A percentile compares a stretch with the other conserved stretches of the same genome.
These are phyloP conservation scores for Xylaria digitata DNA, from an alignment of 2,329 filamentous ascomycete genomes.

Conservation along the genomic window DNA sequence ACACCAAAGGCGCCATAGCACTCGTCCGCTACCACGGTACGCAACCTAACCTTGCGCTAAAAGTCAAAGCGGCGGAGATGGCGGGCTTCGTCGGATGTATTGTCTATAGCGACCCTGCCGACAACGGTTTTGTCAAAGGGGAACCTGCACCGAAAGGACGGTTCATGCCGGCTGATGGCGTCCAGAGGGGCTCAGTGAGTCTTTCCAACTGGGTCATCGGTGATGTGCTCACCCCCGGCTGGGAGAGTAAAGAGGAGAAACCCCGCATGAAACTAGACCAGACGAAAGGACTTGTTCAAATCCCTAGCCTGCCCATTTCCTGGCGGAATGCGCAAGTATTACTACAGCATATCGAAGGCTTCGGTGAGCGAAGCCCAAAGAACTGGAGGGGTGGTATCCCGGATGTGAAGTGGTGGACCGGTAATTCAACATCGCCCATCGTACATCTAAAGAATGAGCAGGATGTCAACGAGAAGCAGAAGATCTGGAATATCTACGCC, in stretches of 20 bases:
- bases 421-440: conserved; percentile 76
- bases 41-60: conserved; percentile 78
- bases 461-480: conserved; percentile 83
- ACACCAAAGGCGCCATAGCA: conserved; percentile 82
- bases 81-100: conserved; percentile 89
- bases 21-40: conserved; percentile 84
- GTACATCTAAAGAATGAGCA: conserved; percentile 88
- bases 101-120: conserved; percentile 89
- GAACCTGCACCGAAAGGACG: conserved; percentile 79
- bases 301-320: conserved; percentile 89
- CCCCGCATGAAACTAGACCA: conserved; percentile 76
- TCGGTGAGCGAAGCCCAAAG: conserved; percentile 74
- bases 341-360: conserved; percentile 78
- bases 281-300: conserved; percentile 78
- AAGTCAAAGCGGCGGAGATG: conserved; percentile 89
- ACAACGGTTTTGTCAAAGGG: conserved; percentile 83
- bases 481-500: conserved; percentile 92
- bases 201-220: conserved; percentile 86
- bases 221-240: conserved; percentile 92
- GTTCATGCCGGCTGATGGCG: conserved; percentile 82
- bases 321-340: conserved; percentile 89
- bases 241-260: conserved; percentile 74
- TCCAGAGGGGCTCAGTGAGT: conserved; percentile 84
- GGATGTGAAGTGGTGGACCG: conserved; percentile 87
- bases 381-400: conserved; percentile 83